Base-by-base conservation (phyloP, 345 rosid species). In the Clausena lansium region DNA sequence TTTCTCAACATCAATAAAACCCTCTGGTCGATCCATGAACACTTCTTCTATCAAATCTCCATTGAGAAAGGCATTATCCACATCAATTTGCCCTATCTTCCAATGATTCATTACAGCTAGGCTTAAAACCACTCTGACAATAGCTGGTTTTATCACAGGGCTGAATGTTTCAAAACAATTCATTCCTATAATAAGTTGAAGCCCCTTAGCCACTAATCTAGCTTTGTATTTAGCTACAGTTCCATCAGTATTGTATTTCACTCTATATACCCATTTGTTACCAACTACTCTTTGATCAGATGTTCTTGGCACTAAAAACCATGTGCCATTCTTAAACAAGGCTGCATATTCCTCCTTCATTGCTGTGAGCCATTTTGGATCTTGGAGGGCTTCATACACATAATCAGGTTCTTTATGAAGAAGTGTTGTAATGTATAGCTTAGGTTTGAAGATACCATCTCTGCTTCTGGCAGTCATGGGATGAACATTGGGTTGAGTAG, bases 141-240 rank as follows among this genome's bases (percentile, higher is more conserved):
- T 66, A 3, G 25, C 2, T 2, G 25, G 24, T 66, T 66, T 33
- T 0, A 66, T 45, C 5, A 66, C 70, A 0, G 27, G 70, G 7
- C 45, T 38, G 2, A 38, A 67, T 0, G 54, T 20, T 54, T 6
- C 58, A 5, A 54, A 17, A 54, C 8, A 54, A 54, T 54, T 22
- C 2, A 54, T 19, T 8, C 1, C 0, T 20, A 22, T 0, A 17
- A 7, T 7, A 0, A 19, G 24, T 17, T 19, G n/a, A 22, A 54
- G 19, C 8, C 9, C 4, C 0, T 54, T 54, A 54, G 24, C 3
- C 14, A 54, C 24, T 22, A 54, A 20, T 3, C 1, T 54, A 54
- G 3, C 4, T 1, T 20, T 54, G n/a, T 54, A 5, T 6, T 41
- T 41, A 10, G 15, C 15, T 41, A 41, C 4, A 41, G 14, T 41